Evolutionary conservation across 192 early-diverging fungal species (phyloP), one percentile per base, ranked within the genome.

Genomic region (Spizellomyces sp.): DNA sequence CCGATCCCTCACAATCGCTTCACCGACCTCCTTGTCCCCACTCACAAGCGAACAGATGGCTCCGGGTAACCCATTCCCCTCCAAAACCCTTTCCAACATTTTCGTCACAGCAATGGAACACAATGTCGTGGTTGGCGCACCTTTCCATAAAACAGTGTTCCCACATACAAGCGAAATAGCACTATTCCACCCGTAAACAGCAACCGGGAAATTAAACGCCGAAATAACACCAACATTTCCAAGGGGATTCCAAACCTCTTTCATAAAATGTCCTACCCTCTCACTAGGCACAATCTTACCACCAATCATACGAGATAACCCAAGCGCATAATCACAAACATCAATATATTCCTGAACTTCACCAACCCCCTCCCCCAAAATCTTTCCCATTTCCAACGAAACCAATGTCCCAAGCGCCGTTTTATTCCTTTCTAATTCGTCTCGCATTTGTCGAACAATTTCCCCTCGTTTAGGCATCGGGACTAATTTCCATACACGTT

Each of bases 321-420:
- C 96, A 5, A 95, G 78, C 12, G 96, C 94, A 62, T 90, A 95
- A 71, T 98, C 96, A 36, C 90, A 88, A 61, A 98, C 90, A 77
- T 98, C 96, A 69, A 98, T 89, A 83, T 95, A 98, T 81, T 98
- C 96, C 73, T 98, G 96, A 44, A 98, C 80, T 74, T 98, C 96
- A 47, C 96, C 95, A 21, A 94, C 81, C 36, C 94, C 96, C 78
- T 98, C 96, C 12, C 94, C 86, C 62, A 91, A 66, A 67, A 98
- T 95, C 83, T 98, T 98, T 73, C 96, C 96, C 88, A 98, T 94
- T 80, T 98, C 95, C 52, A 96, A 78, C 10, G 94, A 81, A 9
- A 98, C 93, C 17, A 98, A 83, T 21, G 82, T 84, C n/a, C 94
- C 96, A 48, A 98, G 84, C 14, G 89, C 88, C 59, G 92, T 80